phyloP scores from a whole-genome alignment of 768 basidiomycete species.

The Hortiboletus campestris region DNA sequence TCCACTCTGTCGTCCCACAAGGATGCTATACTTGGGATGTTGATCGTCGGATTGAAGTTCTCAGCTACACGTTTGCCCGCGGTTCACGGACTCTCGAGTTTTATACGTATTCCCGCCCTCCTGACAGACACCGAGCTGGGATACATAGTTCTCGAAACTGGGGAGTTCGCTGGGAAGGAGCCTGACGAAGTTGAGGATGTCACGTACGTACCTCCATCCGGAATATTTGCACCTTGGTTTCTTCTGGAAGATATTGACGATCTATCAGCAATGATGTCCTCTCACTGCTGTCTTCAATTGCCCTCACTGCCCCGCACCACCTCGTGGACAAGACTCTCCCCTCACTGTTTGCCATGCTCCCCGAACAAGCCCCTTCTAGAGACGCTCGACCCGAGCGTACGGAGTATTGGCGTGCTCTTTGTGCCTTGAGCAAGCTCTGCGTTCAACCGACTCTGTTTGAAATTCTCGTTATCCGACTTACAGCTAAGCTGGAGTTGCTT shows the following conservation, averaged over 20 bases:
- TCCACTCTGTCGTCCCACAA: conserved; percentile 57
- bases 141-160: conserved; percentile 73
- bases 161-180: conserved; percentile 57
- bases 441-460: conserved; percentile 78
- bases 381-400: conserved; percentile 55
- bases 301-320: conserved; percentile 56
- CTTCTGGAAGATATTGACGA: background rate
- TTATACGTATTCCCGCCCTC: conserved; percentile 63
- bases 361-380: conserved; percentile 58
- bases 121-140: conserved; percentile 72
- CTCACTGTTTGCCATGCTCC: conserved; percentile 70
- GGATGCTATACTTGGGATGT: conserved; percentile 69
- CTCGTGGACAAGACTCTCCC: conserved; percentile 79
- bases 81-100: conserved; percentile 59
- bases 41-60: conserved; percentile 56
- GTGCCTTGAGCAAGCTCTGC: conserved; percentile 70
- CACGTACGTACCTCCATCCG: conserved; percentile 35
- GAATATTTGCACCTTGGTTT: background rate
- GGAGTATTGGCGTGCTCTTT: conserved; percentile 65
- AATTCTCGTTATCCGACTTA: conserved; percentile 72
- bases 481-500: conserved; percentile 72
- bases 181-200: conserved; percentile 54
- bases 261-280: conserved; percentile 53
- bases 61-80: conserved; percentile 54
- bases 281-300: conserved; percentile 61